phyloP scores from a whole-genome alignment of 1,139 yeast species.

The Pneumocystis carinii region DNA sequence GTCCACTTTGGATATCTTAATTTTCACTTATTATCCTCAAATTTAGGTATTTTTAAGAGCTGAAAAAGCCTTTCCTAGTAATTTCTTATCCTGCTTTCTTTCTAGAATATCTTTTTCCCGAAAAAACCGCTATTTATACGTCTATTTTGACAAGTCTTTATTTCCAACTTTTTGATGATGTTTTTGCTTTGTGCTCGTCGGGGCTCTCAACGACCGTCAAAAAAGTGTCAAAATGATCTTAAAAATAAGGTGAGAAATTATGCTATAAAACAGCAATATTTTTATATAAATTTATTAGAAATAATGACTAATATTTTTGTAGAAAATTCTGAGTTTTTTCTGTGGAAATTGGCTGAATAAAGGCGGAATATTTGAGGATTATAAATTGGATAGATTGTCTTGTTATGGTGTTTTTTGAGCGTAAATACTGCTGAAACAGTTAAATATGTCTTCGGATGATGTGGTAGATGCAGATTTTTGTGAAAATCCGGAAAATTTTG shows the following conservation, averaged over 20 bases:
- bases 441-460: not conserved
- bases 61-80: not conserved
- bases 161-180: not conserved
- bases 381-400: not conserved
- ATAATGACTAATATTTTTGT: not conserved
- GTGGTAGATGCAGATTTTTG: not conserved
- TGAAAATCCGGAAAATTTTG: conserved; percentile 15
- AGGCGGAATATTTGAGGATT: not conserved
- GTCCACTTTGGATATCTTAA: not conserved
- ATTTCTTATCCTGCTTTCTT: not conserved
- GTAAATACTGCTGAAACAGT: no score
- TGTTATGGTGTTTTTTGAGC: not conserved
- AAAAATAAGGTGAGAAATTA: no score
- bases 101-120: not conserved
- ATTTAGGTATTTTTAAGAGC: not conserved
- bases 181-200: not conserved
- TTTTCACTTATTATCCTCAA: not conserved
- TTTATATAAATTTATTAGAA: no score
- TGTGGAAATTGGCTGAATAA: not conserved
- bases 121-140: not conserved
- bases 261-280: no score
- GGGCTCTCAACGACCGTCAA: no score
- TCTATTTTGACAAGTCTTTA: not conserved
- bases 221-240: no score
- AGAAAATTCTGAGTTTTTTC: not conserved